These are phyloP conservation scores for Hemisphaericaspora lyxosophila DNA, from an alignment of 1,139 yeast species.

Conservation along the genomic window DNA sequence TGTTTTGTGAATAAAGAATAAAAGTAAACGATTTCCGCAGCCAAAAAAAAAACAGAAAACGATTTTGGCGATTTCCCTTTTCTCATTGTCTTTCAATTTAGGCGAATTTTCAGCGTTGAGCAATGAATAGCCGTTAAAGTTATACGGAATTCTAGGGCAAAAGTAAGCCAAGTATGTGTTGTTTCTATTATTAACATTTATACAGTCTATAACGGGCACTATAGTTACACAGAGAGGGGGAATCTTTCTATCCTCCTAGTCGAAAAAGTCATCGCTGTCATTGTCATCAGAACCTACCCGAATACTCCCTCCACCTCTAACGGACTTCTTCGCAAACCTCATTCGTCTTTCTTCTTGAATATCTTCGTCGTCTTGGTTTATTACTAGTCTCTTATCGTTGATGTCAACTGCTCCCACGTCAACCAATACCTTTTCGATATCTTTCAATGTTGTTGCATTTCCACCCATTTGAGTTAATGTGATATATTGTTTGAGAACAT, in stretches of 20 bases:
- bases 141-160: too few relatives aligned
- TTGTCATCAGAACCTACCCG: constrained; percentile 31
- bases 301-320: constrained; percentile 32
- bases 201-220: too few relatives aligned
- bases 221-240: too few relatives aligned
- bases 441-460: constrained; percentile 63
- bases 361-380: constrained; percentile 60
- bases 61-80: too few relatives aligned
- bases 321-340: constrained; percentile 56
- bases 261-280: constrained; percentile 44
- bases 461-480: constrained; percentile 86
- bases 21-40: constrained; percentile 1
- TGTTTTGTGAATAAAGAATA: not conserved
- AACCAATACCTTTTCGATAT: constrained; percentile 70
- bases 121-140: too few relatives aligned
- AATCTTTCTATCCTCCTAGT: too few relatives aligned
- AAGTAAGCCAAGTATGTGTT: too few relatives aligned
- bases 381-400: constrained; percentile 62
- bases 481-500: constrained; percentile 74
- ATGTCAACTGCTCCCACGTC: constrained; percentile 62
- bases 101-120: too few relatives aligned
- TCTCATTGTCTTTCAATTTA: too few relatives aligned
- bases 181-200: too few relatives aligned
- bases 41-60: not conserved
- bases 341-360: constrained; percentile 46